phyloP scores from a whole-genome alignment of 2,329 filamentous ascomycete species.

The Cladorrhinum sp. region DNA sequence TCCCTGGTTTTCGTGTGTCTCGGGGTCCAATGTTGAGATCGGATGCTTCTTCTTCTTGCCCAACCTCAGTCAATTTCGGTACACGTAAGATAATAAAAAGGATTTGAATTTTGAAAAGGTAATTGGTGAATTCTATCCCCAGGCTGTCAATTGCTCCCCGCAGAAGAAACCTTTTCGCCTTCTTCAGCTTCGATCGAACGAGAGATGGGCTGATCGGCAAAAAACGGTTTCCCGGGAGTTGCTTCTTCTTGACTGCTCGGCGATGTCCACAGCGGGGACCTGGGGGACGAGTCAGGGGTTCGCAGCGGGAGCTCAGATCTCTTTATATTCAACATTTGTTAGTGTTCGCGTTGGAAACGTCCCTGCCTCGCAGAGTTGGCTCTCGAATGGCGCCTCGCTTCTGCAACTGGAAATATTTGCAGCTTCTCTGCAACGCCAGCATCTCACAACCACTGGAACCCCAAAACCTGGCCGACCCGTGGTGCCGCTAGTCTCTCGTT shows the following conservation, averaged over 20 bases:
- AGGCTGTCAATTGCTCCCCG: background rate
- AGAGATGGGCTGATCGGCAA: slow-evolving; percentile 17
- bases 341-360: too few species aligned
- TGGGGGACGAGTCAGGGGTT: slow-evolving; percentile 12
- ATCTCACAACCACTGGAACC: background rate
- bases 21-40: too few species aligned
- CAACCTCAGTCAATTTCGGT: too few species aligned
- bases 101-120: background rate
- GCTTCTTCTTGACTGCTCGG: background rate
- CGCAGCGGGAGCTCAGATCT: background rate
- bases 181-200: slow-evolving; percentile 13
- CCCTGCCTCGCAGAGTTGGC: background rate
- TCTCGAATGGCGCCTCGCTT: background rate
- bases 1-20: background rate
- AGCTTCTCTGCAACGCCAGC: background rate
- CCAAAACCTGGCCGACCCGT: slow-evolving; percentile 13
- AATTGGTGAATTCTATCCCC: background rate
- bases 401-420: background rate
- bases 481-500: slow-evolving; percentile 13
- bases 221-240: background rate
- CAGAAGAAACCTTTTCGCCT: slow-evolving; percentile 4
- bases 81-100: too few species aligned
- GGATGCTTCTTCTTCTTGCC: too few species aligned
- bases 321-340: background rate
- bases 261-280: background rate